A percentile compares a stretch with the other conserved stretches of the same genome.
phyloP scores from a whole-genome alignment of 306 rosid genomes.

The Glycyrrhiza uralensis region DNA sequence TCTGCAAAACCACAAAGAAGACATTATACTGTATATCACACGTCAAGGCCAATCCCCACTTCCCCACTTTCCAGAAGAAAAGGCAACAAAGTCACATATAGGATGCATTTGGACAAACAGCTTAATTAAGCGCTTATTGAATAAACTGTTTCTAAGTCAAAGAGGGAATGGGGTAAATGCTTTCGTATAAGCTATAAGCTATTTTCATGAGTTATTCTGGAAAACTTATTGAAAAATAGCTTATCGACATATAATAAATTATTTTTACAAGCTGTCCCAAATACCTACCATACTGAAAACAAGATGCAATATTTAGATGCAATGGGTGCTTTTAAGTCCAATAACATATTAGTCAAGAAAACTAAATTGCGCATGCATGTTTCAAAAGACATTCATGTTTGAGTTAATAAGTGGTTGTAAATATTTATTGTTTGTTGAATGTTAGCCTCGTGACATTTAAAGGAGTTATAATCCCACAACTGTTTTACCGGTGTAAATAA shows the following conservation, averaged over 20 bases:
- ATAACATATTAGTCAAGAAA: neutral
- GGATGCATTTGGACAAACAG: too few species aligned
- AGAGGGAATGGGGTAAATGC: too few species aligned
- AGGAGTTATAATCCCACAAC: neutral
- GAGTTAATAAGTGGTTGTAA: neutral
- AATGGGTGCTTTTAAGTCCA: neutral
- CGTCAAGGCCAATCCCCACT: neutral
- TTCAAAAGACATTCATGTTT: conserved; percentile 14
- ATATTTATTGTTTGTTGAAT: conserved; percentile 16
- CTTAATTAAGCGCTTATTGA: too few species aligned
- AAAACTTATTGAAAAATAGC: too few species aligned
- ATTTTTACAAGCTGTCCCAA: too few species aligned
- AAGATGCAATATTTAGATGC: neutral
- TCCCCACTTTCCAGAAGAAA: neutral
- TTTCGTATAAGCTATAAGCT: too few species aligned
- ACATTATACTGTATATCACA: neutral
- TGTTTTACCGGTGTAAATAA: neutral
- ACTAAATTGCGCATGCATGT: neutral
- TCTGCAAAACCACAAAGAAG: neutral
- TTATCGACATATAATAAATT: too few species aligned
- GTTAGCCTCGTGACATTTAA: neutral
- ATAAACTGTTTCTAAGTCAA: too few species aligned
- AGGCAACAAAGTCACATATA: too few species aligned
- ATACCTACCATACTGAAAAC: conserved; percentile 6
- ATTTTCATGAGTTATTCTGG: too few species aligned